Evolutionary conservation across 805 yeast species (phyloP).

Genomic region (Dipodascopsis uninucleata): DNA sequence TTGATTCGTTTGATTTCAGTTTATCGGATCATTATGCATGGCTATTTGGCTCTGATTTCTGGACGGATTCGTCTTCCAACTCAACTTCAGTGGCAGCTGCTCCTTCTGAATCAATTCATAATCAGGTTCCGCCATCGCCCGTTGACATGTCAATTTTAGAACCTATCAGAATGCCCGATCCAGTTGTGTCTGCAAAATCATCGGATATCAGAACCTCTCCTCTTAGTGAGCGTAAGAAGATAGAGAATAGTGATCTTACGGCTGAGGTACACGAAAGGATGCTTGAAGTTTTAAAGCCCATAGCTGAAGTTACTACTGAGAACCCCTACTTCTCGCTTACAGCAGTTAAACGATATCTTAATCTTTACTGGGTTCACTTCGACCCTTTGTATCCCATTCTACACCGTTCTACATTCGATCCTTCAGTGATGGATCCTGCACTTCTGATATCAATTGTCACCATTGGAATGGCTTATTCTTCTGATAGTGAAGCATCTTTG

Average conservation of each 20-base stretch:
- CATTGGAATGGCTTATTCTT: conserved; percentile 35
- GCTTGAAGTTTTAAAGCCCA: conserved; percentile 22
- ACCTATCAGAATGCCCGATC: no score
- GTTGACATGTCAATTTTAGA: no score
- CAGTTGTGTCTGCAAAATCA: no score
- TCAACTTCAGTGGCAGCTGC: not conserved
- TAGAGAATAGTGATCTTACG: conserved; percentile 8
- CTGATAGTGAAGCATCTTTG: conserved; percentile 29
- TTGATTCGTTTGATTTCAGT: conserved; percentile 27
- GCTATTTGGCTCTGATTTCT: conserved; percentile 32
- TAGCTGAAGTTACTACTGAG: conserved; percentile 22
- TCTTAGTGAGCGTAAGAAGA: not conserved
- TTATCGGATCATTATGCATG: conserved; percentile 32
- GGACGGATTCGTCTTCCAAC: conserved; percentile 15
- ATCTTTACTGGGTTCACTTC: conserved; percentile 40
- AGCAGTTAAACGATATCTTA: conserved; percentile 29
- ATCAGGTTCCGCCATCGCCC: not conserved
- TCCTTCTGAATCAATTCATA: not conserved
- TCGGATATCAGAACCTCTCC: no score
- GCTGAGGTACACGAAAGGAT: conserved; percentile 15
- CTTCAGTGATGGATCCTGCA: conserved; percentile 28
- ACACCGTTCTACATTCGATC: conserved; percentile 39
- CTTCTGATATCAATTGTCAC: conserved; percentile 33
- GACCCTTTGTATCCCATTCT: conserved; percentile 41
- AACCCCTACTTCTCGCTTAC: conserved; percentile 24